These are phyloP conservation scores for Sparassis latifolia DNA, from an alignment of 1,284 basidiomycete species.

Conservation along the genomic window DNA sequence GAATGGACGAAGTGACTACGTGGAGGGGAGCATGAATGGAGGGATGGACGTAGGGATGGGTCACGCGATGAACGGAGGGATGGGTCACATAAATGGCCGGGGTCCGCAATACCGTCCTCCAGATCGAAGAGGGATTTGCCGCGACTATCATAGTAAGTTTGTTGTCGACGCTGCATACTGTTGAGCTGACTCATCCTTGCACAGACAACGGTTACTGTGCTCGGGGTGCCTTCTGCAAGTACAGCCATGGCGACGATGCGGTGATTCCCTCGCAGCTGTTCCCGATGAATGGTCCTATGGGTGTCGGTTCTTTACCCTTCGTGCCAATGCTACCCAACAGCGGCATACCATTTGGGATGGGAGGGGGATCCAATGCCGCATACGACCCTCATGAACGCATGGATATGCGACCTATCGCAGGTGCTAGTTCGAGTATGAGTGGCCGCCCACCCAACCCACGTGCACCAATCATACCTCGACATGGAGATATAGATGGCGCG, in stretches of 20 bases:
- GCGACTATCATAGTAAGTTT: constrained; percentile 86
- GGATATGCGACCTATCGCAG: constrained; percentile 51
- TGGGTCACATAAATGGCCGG: constrained; percentile 38
- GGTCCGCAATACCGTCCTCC: constrained; percentile 58
- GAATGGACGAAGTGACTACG: constrained; percentile 20
- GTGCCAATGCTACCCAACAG: constrained; percentile 46
- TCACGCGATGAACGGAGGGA: constrained; percentile 27
- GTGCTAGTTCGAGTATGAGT: constrained; percentile 23
- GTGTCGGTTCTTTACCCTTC: constrained; percentile 44
- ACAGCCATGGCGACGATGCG: constrained; percentile 82
- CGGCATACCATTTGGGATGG: constrained; percentile 38
- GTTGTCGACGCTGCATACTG: constrained; percentile 1
- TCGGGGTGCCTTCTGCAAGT: constrained; percentile 87
- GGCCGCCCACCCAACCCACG: constrained; percentile 39
- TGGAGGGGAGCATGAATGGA: constrained; percentile 27
- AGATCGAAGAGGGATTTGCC: constrained; percentile 69
- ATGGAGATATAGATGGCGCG: constrained; percentile 39
- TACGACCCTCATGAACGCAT: constrained; percentile 77
- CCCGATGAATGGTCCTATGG: constrained; percentile 39
- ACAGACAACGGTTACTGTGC: constrained; percentile 87
- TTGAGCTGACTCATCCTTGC: constrained; percentile 1
- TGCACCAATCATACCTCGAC: constrained; percentile 49
- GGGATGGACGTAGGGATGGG: constrained; percentile 28
- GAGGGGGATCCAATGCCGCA: constrained; percentile 34
- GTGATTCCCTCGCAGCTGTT: constrained; percentile 64